phyloP scores from a whole-genome alignment of 2,329 filamentous ascomycete species.

The Colletotrichum chlorophyti region DNA sequence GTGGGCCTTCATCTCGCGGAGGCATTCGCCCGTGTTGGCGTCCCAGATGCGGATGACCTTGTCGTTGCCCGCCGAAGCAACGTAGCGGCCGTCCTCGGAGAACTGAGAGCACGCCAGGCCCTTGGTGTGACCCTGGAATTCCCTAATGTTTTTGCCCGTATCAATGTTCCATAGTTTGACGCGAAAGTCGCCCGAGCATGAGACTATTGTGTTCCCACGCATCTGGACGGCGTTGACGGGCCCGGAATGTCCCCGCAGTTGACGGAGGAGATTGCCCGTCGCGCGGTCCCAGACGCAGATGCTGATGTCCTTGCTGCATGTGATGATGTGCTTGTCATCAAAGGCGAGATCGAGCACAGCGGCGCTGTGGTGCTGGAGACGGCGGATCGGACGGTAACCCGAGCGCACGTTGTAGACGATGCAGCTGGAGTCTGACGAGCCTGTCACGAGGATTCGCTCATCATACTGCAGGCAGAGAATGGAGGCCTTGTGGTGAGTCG shows the following conservation, averaged over 20 bases:
- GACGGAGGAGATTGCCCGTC: slow-evolving; percentile 77
- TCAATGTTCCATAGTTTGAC: slow-evolving; percentile 97
- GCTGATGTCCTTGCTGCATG: slow-evolving; percentile 93
- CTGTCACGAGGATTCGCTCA: slow-evolving; percentile 89
- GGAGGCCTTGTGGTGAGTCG: slow-evolving; percentile 82
- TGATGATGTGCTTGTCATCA: slow-evolving; percentile 90
- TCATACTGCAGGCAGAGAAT: slow-evolving; percentile 97
- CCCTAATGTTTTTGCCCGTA: slow-evolving; percentile 85
- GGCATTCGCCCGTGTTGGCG: slow-evolving; percentile 84
- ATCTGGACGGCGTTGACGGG: slow-evolving; percentile 97
- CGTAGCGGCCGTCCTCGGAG: slow-evolving; percentile 90
- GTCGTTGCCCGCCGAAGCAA: slow-evolving; percentile 94
- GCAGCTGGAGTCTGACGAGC: slow-evolving; percentile 89
- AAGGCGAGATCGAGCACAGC: slow-evolving; percentile 95
- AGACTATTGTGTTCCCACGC: slow-evolving; percentile 90
- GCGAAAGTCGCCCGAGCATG: slow-evolving; percentile 89
- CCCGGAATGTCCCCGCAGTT: slow-evolving; percentile 83
- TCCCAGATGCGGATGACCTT: slow-evolving; percentile 96
- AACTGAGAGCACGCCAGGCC: slow-evolving; percentile 96
- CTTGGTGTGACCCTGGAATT: slow-evolving; percentile 89
- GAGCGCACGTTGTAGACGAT: slow-evolving; percentile 88
- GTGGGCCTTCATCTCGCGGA: slow-evolving; percentile 83
- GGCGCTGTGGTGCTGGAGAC: slow-evolving; percentile 79
- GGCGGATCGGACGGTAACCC: slow-evolving; percentile 79
- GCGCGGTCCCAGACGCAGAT: slow-evolving; percentile 94